These are phyloP conservation scores for Periconia digitata DNA, from an alignment of 2,329 filamentous ascomycete species.

Conservation along the genomic window DNA sequence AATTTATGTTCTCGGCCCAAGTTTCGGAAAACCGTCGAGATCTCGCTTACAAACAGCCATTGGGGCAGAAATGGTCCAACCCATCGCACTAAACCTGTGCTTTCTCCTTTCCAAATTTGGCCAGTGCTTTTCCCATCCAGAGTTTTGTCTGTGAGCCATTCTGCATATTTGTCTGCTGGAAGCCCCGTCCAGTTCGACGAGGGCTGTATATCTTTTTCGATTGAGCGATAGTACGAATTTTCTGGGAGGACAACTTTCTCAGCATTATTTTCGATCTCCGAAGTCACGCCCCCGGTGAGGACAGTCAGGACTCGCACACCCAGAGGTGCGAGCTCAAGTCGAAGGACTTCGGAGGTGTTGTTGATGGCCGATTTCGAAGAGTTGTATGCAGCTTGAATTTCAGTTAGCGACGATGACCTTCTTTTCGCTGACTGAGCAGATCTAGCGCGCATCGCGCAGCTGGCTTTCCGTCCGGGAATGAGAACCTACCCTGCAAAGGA, in stretches of 20 bases:
- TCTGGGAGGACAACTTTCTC: background rate
- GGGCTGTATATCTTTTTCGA: background rate
- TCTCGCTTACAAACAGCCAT: background rate
- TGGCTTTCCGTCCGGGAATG: background rate
- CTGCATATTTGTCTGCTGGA: background rate
- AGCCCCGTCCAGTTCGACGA: background rate
- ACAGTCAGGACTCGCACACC: conserved; percentile 19
- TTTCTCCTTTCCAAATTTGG: background rate
- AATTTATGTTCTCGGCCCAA: background rate
- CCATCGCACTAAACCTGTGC: background rate
- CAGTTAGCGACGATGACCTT: background rate
- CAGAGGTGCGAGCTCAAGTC: conserved; percentile 21
- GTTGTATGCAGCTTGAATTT: conserved; percentile 22
- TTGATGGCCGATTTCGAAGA: conserved; percentile 41
- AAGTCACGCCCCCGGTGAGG: conserved; percentile 11
- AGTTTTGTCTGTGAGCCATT: background rate
- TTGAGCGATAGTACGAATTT: conserved; percentile 3
- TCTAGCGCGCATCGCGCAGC: too few species aligned
- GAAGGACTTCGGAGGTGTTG: conserved; percentile 20
- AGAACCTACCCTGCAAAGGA: conserved; percentile 5
- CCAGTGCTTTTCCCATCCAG: background rate
- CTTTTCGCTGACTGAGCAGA: too few species aligned
- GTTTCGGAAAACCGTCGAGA: background rate
- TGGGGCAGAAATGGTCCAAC: background rate
- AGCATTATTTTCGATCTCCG: conserved; percentile 1